Evolutionary conservation across 257 asterid species (phyloP).

Genomic region (Forsythia viridissima): DNA sequence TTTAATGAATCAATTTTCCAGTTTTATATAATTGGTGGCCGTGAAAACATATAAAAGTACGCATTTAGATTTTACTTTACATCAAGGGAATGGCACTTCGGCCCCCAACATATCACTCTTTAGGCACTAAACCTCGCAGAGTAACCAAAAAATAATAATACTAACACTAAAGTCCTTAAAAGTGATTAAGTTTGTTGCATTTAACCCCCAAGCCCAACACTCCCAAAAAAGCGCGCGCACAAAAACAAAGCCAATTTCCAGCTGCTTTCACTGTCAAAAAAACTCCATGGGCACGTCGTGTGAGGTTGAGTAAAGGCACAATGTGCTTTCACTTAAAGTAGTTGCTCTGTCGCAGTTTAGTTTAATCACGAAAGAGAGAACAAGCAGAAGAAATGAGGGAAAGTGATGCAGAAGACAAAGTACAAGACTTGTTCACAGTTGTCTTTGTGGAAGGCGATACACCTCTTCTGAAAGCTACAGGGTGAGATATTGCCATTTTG

Average conservation of each 20-base stretch:
- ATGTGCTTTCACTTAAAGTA: neutral
- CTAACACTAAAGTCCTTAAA: too few relatives aligned
- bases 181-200: too few relatives aligned
- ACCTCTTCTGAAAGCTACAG: neutral
- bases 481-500: neutral
- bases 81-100: neutral
- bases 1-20: neutral
- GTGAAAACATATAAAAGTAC: slow-evolving; percentile 1
- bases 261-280: too few relatives aligned
- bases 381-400: neutral
- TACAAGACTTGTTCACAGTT: neutral
- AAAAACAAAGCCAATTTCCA: too few relatives aligned
- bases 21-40: neutral
- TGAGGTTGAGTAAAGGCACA: too few relatives aligned
- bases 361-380: neutral
- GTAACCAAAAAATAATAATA: neutral
- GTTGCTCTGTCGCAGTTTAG: neutral
- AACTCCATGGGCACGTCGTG: too few relatives aligned
- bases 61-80: neutral
- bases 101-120: neutral
- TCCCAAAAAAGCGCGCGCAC: too few relatives aligned
- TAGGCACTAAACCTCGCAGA: neutral
- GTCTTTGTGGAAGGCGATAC: neutral
- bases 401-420: neutral
- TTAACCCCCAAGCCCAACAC: too few relatives aligned